Evolutionary conservation across 441 rosid genomes (phyloP).

Genomic region (Populus hybrid): DNA sequence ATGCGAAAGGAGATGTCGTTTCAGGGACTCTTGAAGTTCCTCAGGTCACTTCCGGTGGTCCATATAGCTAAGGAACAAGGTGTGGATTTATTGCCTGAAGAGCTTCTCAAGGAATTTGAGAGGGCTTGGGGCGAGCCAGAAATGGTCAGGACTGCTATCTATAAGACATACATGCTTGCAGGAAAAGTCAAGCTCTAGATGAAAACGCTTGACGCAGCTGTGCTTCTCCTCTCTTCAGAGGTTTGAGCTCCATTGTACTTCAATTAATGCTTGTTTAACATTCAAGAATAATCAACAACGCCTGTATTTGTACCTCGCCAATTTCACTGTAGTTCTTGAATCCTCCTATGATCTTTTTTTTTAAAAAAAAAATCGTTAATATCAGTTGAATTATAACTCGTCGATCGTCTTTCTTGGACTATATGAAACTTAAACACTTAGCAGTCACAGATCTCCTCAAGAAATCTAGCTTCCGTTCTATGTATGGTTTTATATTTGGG

Average conservation of each 20-base stretch:
- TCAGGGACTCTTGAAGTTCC: constrained; percentile 19
- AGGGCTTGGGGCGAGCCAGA: constrained; percentile 32
- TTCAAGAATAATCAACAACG: not conserved
- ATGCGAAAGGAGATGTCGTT: constrained; percentile 25
- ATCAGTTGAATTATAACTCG: too few relatives aligned
- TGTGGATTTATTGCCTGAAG: constrained; percentile 29
- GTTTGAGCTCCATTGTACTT: not conserved
- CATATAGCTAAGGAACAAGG: constrained; percentile 32
- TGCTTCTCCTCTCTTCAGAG: not conserved
- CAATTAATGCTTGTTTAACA: not conserved
- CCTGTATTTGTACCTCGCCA: too few relatives aligned
- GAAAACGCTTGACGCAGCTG: not conserved
- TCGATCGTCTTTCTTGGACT: too few relatives aligned
- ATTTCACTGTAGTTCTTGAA: too few relatives aligned
- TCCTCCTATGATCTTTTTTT: too few relatives aligned
- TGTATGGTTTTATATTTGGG: too few relatives aligned
- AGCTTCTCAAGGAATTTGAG: constrained; percentile 14
- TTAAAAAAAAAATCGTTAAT: too few relatives aligned
- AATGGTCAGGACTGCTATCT: constrained; percentile 25
- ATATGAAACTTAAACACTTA: too few relatives aligned
- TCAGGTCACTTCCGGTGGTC: constrained; percentile 22
- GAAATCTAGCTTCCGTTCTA: too few relatives aligned
- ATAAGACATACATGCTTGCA: constrained; percentile 36
- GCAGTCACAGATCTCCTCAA: too few relatives aligned
- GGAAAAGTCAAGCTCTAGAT: constrained; percentile 19